Conservation (phyloP, 495 filamentous ascomycete genomes). For the Trichoderma orchidacearum region DNA sequence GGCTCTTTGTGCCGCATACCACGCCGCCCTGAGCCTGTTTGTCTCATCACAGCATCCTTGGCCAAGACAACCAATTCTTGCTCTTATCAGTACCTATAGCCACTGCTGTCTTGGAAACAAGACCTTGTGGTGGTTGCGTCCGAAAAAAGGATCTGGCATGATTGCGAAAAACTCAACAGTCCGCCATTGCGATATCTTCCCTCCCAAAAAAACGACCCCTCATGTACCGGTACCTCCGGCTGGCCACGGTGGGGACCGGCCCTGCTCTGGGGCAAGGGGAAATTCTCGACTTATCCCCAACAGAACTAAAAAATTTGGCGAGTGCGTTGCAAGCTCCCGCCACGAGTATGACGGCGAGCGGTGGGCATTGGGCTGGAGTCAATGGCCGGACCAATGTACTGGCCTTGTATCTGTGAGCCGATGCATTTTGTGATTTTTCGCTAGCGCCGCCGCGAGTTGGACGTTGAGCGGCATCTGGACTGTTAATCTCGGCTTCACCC, state of each 20-base stretch:
- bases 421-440: neutral
- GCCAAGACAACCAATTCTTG: too few species aligned
- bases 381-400: neutral
- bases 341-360: neutral
- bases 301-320: constrained; percentile 4
- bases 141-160: neutral
- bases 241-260: neutral
- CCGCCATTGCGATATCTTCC: neutral
- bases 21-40: too few species aligned
- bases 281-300: constrained; percentile 4
- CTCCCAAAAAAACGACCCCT: neutral
- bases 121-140: neutral
- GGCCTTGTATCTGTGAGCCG: neutral
- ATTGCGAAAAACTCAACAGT: neutral
- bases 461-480: constrained; percentile 1
- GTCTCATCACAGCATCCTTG: too few species aligned
- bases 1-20: too few species aligned
- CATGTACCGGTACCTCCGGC: neutral
- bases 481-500: neutral
- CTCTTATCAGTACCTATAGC: too few species aligned
- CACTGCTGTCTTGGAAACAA: too few species aligned
- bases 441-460: neutral
- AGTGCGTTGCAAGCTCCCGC: neutral
- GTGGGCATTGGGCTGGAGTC: too few species aligned
- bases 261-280: neutral